A percentile compares a stretch with the other conserved stretches of the same genome.
phyloP scores from a whole-genome alignment of 352 stramenopile species.

The Pythium aristosporum region DNA sequence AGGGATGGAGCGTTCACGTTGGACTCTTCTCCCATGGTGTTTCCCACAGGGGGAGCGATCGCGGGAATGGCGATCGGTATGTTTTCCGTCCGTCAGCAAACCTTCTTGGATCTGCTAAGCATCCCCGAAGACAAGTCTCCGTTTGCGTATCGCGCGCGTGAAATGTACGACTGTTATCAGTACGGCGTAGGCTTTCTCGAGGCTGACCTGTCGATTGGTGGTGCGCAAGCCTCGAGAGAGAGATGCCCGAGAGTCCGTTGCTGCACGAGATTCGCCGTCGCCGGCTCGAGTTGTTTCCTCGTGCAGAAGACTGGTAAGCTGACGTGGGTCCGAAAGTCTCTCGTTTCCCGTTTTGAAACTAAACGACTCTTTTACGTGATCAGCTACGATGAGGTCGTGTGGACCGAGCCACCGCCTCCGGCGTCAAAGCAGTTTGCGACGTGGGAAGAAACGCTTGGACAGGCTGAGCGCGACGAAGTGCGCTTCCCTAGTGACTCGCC shows the following conservation, averaged over 20 bases:
- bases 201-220: neutral
- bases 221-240: constrained; percentile 3
- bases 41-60: constrained; percentile 28
- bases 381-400: constrained; percentile 19
- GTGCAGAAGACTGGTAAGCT: constrained; percentile 7
- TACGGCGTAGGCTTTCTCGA: too few relatives aligned
- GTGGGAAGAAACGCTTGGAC: neutral
- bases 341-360: neutral
- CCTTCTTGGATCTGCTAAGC: constrained; percentile 40
- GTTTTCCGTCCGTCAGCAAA: constrained; percentile 33
- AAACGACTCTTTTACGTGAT: neutral
- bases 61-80: constrained; percentile 36
- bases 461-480: neutral
- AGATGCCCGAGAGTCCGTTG: constrained; percentile 19
- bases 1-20: neutral
- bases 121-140: constrained; percentile 39
- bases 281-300: constrained; percentile 17
- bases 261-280: constrained; percentile 17
- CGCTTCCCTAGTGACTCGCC: neutral
- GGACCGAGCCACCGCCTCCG: constrained; percentile 15
- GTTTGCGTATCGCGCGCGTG: constrained; percentile 28
- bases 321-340: neutral
- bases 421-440: neutral
- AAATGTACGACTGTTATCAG: constrained; percentile 26
- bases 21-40: neutral